phyloP scores from a whole-genome alignment of 768 basidiomycete species.

The Fomitopsis pulvina region DNA sequence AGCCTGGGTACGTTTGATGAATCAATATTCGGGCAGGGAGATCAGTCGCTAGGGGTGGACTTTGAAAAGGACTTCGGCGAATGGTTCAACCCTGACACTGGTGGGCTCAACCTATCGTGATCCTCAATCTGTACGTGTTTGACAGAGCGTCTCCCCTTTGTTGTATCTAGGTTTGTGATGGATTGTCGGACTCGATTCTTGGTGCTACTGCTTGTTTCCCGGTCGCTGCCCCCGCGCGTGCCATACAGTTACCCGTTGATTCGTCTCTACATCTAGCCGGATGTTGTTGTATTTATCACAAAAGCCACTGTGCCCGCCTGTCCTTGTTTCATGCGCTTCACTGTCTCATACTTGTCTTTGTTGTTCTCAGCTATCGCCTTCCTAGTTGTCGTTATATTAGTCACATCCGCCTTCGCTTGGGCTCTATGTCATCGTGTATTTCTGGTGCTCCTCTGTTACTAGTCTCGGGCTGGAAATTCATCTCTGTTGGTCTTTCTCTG shows the following conservation, averaged over 20 bases:
- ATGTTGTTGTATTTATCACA: constrained; percentile 6
- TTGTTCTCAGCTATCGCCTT: constrained; percentile 1
- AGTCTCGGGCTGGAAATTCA: constrained; percentile 1
- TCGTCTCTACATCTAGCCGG: background rate
- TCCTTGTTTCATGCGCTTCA: background rate
- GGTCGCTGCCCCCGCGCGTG: background rate
- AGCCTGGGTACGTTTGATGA: constrained; percentile 33
- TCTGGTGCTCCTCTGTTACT: background rate
- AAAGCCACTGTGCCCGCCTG: background rate
- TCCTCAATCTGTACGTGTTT: background rate
- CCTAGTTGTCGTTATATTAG: constrained; percentile 1
- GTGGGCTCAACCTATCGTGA: background rate
- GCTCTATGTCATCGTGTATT: constrained; percentile 1
- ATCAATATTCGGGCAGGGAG: constrained; percentile 36
- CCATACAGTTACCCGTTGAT: background rate
- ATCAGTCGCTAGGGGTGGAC: constrained; percentile 33
- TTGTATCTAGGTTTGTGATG: background rate
- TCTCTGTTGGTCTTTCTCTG: background rate
- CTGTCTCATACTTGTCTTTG: background rate
- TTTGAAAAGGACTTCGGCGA: constrained; percentile 73
- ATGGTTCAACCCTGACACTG: constrained; percentile 57
- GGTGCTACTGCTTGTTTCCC: background rate
- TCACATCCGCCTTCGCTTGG: background rate
- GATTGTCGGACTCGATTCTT: background rate
- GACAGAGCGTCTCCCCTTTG: background rate